Base-by-base conservation (phyloP, 163 green algal species). In the Chlamydomonas reinhardtii region DNA sequence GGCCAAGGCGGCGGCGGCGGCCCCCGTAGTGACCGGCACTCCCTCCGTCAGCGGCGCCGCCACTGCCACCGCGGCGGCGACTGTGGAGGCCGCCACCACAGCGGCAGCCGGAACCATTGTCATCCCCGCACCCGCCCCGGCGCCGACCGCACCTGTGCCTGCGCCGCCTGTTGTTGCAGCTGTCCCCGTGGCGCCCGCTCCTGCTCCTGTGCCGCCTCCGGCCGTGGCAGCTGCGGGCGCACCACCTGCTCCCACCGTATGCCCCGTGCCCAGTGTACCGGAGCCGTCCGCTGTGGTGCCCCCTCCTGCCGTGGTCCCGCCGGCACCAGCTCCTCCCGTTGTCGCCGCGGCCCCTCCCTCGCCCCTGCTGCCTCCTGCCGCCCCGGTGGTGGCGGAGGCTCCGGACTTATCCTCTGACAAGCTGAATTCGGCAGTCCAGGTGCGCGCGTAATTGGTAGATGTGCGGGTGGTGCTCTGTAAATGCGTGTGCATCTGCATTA, bases 381-480 rank as follows among this genome's bases (percentile, higher is more conserved):
- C 48, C 48, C 48, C 48, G 1, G 48, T 56, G 48, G 48, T 56
- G 48, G 48, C 19, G 5, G 48, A 56, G 48, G 48, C 48, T 9
- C 48, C 59, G 17, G 59, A 29, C 20, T 3, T 66, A 22, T 3
- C 59, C 48, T 56, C 48, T 22, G 74, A 82, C 54, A n/a, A 82
- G 62, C 76, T 83, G 61, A 48, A 62, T 2, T 39, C 76, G 24
- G 76, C 76, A 14, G 35, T 83, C 27, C 61, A 83, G 76, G 76
- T 83, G 27, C 27, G 73, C 0, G 17, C 2, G 19, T 19, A 19
- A 32, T 70, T 6, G 22, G 20, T 35, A 8, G 29, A 3, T 14
- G 3, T 27, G 15, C 74, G 73, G 31, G 34, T 56, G 56, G 56
- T 82, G 56, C 56, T 72, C 35, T n/a, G n/a, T 31, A 32, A 3